Conservation (phyloP, 2,329 filamentous ascomycete species). For the Phoma sp. region DNA sequence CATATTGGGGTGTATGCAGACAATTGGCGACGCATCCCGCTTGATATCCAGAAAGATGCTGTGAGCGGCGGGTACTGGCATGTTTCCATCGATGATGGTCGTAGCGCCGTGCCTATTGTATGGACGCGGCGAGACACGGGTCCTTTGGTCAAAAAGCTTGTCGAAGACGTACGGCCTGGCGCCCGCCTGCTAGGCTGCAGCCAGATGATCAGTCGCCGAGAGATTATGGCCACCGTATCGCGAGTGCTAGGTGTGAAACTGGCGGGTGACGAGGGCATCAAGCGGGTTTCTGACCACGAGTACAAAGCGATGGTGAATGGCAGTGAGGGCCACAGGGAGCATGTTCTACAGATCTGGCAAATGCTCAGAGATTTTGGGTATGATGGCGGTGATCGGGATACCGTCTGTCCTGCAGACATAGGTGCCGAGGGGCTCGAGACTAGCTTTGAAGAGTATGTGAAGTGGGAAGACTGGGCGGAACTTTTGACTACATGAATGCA, state of each 20-base stretch:
- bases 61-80: constrained; percentile 1
- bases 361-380: background rate
- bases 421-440: background rate
- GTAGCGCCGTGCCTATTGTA: background rate
- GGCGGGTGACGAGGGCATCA: background rate
- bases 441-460: background rate
- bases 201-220: background rate
- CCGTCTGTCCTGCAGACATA: background rate
- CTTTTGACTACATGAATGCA: background rate
- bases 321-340: background rate
- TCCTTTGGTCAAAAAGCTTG: background rate
- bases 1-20: background rate
- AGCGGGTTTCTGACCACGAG: background rate
- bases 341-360: background rate
- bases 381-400: background rate
- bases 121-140: background rate
- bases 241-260: background rate
- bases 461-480: background rate
- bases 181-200: background rate
- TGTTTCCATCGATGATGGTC: background rate
- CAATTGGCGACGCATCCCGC: background rate
- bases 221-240: background rate
- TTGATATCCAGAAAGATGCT: background rate
- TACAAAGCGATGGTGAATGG: background rate
- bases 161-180: background rate